A percentile compares a stretch with the other conserved stretches of the same genome.
These are phyloP conservation scores for Ascosphaera acerosa DNA, from an alignment of 2,329 filamentous ascomycete genomes.

Conservation along the genomic window DNA sequence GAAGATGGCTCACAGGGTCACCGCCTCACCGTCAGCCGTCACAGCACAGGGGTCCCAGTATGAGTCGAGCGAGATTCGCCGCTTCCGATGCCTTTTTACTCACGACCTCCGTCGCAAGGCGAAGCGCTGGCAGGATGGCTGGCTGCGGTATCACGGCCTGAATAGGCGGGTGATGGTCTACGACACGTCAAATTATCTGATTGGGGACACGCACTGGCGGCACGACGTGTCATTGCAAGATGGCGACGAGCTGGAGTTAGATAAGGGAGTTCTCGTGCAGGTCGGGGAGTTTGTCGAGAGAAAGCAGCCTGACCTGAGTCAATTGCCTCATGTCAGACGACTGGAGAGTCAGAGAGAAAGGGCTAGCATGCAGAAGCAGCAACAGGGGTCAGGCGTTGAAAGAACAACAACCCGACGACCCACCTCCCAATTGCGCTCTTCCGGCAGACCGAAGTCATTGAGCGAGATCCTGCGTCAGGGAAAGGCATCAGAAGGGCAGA, in stretches of 20 bases:
- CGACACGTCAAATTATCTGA: conserved; percentile 51
- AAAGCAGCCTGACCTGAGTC: conserved; percentile 52
- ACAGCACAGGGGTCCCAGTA: too few species aligned
- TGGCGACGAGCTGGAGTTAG: conserved; percentile 59
- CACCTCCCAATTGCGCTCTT: too few species aligned
- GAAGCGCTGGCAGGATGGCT: conserved; percentile 85
- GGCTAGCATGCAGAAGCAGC: too few species aligned
- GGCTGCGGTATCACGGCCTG: conserved; percentile 68
- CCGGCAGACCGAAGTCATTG: conserved; percentile 30
- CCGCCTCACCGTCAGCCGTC: too few species aligned
- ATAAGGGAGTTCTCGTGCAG: conserved; percentile 54
- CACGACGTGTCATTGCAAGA: conserved; percentile 42
- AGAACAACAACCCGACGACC: too few species aligned
- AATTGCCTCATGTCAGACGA: too few species aligned
- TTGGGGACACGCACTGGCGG: conserved; percentile 68
- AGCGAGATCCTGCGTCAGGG: conserved; percentile 40
- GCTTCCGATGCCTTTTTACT: conserved; percentile 70
- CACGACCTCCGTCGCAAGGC: conserved; percentile 65
- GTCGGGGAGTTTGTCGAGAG: conserved; percentile 50
- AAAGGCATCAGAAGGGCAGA: conserved; percentile 36
- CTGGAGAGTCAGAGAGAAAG: background rate
- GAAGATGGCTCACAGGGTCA: too few species aligned
- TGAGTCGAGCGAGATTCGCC: too few species aligned
- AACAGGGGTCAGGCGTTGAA: too few species aligned
- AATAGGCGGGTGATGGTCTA: conserved; percentile 83